phyloP scores from a whole-genome alignment of 805 yeast genomes.

The Starmerella asiatica region DNA sequence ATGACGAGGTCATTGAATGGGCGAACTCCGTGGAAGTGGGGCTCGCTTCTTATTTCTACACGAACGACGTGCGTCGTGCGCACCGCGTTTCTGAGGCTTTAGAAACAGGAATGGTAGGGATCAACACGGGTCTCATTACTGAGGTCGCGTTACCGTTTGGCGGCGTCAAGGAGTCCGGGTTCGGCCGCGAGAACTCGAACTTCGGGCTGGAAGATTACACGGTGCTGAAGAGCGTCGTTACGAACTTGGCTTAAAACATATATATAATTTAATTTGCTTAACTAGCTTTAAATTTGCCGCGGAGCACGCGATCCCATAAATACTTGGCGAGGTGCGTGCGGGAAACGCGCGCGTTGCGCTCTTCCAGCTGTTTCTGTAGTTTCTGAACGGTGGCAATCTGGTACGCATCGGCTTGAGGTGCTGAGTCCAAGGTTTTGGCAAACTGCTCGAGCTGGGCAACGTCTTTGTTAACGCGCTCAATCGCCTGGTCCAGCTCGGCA shows the following conservation, averaged over 20 bases:
- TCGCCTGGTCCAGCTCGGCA: not conserved
- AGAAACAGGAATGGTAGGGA: slow-evolving; percentile 72
- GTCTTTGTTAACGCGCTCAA: not conserved
- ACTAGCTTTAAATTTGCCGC: too few species aligned
- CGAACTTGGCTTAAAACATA: slow-evolving; percentile 21
- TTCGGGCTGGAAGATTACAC: slow-evolving; percentile 66
- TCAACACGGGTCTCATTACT: slow-evolving; percentile 59
- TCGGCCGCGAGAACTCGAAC: slow-evolving; percentile 68
- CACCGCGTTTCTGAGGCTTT: slow-evolving; percentile 52
- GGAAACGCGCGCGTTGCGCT: not conserved
- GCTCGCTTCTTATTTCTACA: slow-evolving; percentile 62
- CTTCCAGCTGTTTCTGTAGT: not conserved
- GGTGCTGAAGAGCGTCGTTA: slow-evolving; percentile 48
- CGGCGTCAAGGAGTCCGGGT: slow-evolving; percentile 66
- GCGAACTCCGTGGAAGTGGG: slow-evolving; percentile 65
- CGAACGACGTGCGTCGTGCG: slow-evolving; percentile 41
- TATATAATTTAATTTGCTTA: not conserved
- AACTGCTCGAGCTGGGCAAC: not conserved
- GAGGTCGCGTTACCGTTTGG: slow-evolving; percentile 44
- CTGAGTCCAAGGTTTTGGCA: not conserved
- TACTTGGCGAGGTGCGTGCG: not conserved
- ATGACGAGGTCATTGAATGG: slow-evolving; percentile 44
- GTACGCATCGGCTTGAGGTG: not conserved
- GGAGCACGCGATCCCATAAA: slow-evolving; percentile 6
- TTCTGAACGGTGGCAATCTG: not conserved